Percentiles rank a stretch among this genome's conserved stretches.
phyloP scores from a whole-genome alignment of 371 early-diverging fungal species.

The Conidiobolus incongruus region DNA sequence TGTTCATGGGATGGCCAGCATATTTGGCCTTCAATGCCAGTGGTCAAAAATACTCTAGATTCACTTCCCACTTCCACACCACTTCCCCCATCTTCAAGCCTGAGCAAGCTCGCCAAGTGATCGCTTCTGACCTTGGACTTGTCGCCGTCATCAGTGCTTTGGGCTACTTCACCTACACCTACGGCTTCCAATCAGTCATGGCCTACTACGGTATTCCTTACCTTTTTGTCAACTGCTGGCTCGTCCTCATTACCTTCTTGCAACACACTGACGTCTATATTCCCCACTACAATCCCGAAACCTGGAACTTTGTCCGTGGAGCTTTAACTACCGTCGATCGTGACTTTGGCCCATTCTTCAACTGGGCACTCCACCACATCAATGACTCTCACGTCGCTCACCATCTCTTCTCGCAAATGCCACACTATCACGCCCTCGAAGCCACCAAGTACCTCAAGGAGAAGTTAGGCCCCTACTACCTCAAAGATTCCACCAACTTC shows the following conservation, averaged over 20 bases:
- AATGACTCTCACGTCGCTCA: slow-evolving; percentile 70
- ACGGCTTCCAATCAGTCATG: slow-evolving; percentile 28
- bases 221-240: slow-evolving; percentile 57
- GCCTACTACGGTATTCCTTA: slow-evolving; percentile 75
- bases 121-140: slow-evolving; percentile 45
- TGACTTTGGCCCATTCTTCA: slow-evolving; percentile 51
- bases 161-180: slow-evolving; percentile 11
- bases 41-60: slow-evolving; percentile 40
- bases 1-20: slow-evolving; percentile 62
- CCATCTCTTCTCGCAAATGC: slow-evolving; percentile 76
- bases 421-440: slow-evolving; percentile 69
- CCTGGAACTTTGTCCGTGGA: slow-evolving; percentile 71
- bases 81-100: slow-evolving; percentile 45
- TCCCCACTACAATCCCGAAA: slow-evolving; percentile 56
- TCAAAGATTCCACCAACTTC: slow-evolving; percentile 36
- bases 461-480: slow-evolving; percentile 50
- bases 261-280: slow-evolving; percentile 67
- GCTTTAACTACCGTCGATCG: slow-evolving; percentile 67
- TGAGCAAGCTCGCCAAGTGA: slow-evolving; percentile 31
- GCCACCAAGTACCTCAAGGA: slow-evolving; percentile 54
- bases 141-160: slow-evolving; percentile 22
- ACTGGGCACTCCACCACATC: slow-evolving; percentile 61
- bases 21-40: slow-evolving; percentile 51
- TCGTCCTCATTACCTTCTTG: slow-evolving; percentile 68
- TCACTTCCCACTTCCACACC: slow-evolving; percentile 70